phyloP scores from a whole-genome alignment of 495 filamentous ascomycete species.

The Hypoxylon fuscum region DNA sequence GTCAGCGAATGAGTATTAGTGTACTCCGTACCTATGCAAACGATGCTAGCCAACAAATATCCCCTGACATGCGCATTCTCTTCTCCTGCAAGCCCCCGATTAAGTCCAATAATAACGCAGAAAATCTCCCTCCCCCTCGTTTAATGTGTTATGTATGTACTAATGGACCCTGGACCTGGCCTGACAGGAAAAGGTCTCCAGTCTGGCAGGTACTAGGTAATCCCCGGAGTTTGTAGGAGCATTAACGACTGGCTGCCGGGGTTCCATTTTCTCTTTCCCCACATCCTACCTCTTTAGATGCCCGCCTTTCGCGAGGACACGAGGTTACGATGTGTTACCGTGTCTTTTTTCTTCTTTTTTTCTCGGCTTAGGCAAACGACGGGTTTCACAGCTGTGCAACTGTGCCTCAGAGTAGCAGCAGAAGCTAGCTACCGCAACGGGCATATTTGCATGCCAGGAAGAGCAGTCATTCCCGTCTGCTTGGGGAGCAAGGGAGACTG shows the following conservation, averaged over 20 bases:
- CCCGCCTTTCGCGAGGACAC: slow-evolving; percentile 21
- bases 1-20: slow-evolving; percentile 28
- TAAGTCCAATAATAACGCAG: slow-evolving; percentile 8
- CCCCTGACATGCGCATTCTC: slow-evolving; percentile 14
- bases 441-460: slow-evolving; percentile 5
- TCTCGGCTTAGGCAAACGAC: slow-evolving; percentile 40
- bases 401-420: slow-evolving; percentile 17
- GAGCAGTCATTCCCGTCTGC: slow-evolving; percentile 29
- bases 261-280: slow-evolving; percentile 31
- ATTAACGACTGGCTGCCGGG: neutral
- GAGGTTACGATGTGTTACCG: slow-evolving; percentile 23
- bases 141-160: neutral
- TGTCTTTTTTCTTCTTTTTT: slow-evolving; percentile 6
- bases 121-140: slow-evolving; percentile 3
- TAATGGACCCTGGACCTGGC: no score
- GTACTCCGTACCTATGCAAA: no score
- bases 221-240: slow-evolving; percentile 21
- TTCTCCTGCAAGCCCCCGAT: neutral
- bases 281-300: slow-evolving; percentile 28
- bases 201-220: no score
- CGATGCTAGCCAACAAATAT: slow-evolving; percentile 8
- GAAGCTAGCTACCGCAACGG: neutral
- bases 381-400: slow-evolving; percentile 9
- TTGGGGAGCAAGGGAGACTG: slow-evolving; percentile 12
- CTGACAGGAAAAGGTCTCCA: no score